Conservation (phyloP, 2,329 filamentous ascomycete genomes). For the Hysterium pulicare region DNA sequence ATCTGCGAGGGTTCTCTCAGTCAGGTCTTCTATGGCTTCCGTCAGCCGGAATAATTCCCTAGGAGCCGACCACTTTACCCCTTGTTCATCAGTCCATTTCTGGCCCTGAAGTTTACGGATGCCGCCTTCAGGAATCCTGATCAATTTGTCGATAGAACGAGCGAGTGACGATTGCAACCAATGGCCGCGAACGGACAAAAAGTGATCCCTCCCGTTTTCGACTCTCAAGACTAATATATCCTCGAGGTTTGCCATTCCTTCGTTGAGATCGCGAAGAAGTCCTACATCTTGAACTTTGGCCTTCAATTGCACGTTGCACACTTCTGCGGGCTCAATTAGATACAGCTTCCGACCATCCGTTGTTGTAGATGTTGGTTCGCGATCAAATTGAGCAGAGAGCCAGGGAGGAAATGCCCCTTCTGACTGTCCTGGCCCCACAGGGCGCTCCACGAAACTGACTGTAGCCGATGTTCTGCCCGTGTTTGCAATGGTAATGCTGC, state of each 20-base stretch:
- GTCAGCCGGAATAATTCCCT: constrained; percentile 87
- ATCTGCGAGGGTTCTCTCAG: constrained; percentile 58
- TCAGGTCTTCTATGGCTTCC: constrained; percentile 66
- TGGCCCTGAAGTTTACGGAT: constrained; percentile 68
- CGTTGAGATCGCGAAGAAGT: constrained; percentile 69
- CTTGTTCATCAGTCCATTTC: constrained; percentile 43
- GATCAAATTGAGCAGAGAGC: constrained; percentile 66
- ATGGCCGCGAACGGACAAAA: constrained; percentile 72
- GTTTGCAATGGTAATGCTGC: constrained; percentile 81
- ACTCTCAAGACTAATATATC: constrained; percentile 87
- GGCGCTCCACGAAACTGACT: constrained; percentile 75
- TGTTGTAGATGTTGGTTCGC: constrained; percentile 38
- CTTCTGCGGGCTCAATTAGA: constrained; percentile 79
- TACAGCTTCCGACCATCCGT: constrained; percentile 48
- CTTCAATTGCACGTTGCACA: constrained; percentile 66
- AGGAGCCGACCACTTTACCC: constrained; percentile 74
- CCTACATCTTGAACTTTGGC: constrained; percentile 62
- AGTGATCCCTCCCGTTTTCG: constrained; percentile 81
- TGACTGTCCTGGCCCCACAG: constrained; percentile 47
- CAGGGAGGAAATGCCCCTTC: constrained; percentile 56
- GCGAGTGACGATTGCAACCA: constrained; percentile 85
- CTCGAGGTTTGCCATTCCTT: constrained; percentile 64
- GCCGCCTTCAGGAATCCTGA: constrained; percentile 72
- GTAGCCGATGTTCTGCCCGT: constrained; percentile 79
- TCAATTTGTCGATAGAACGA: constrained; percentile 82